Percentiles rank a stretch among this genome's conserved stretches.
Conservation (phyloP, 768 basidiomycete genomes). For the Trametopsis cervina region DNA sequence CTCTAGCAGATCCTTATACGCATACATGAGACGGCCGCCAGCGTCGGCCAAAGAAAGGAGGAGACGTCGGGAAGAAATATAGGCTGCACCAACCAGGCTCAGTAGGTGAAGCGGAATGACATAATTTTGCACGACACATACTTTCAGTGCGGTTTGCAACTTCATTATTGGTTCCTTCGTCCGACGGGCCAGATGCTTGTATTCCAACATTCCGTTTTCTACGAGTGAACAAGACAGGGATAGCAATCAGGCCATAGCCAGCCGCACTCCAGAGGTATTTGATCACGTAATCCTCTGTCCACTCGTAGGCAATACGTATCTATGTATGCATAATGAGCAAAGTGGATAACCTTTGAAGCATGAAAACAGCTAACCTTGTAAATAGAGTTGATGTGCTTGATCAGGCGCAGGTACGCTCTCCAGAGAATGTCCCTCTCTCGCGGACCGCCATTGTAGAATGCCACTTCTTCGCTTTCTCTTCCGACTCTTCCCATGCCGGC, state of each 20-base stretch:
- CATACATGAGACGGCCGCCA: constrained; percentile 93
- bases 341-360: background rate
- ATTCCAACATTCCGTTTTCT: constrained; percentile 25
- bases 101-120: no score
- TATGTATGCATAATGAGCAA: constrained; percentile 20
- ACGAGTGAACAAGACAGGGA: constrained; percentile 76
- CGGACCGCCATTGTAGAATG: constrained; percentile 90
- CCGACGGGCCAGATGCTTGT: constrained; percentile 9
- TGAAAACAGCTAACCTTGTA: constrained; percentile 56
- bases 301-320: constrained; percentile 88
- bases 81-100: constrained; percentile 47
- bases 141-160: constrained; percentile 47
- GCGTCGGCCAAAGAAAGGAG: constrained; percentile 95
- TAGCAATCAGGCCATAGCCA: constrained; percentile 87
- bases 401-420: constrained; percentile 68
- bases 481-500: constrained; percentile 81
- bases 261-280: constrained; percentile 94
- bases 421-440: constrained; percentile 80
- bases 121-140: constrained; percentile 17
- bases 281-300: constrained; percentile 96
- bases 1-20: constrained; percentile 91
- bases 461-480: constrained; percentile 88
- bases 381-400: constrained; percentile 86
- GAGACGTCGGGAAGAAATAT: constrained; percentile 89
- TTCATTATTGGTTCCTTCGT: constrained; percentile 16